Base-by-base conservation (phyloP, 2,329 filamentous ascomycete species). In the Zymoseptoria tritici region DNA sequence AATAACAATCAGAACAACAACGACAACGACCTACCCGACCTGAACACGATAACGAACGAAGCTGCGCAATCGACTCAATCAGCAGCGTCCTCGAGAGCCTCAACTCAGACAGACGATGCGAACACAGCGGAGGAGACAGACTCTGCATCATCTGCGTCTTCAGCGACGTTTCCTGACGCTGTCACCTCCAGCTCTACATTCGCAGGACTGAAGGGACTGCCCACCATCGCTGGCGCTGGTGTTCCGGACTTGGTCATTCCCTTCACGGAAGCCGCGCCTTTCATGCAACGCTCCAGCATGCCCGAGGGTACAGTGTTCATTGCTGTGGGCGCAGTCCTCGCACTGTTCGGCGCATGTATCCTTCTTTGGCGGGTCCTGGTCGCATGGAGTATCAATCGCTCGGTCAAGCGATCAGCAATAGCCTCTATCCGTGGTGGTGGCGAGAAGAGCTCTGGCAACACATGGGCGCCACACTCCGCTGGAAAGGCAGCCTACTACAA, bases 261-360 rank as follows among this genome's bases (percentile, higher is more conserved):
- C 7, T 89, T 91, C 24, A 96, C 90, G 2, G 81, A 83, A 49
- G 84, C 88, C 70, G 94, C 94, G 4, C 91, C 93, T 16, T 99
- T 90, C 73, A 96, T 97, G 90, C 87, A 92, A 71, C 86, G 87
- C 69, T 95, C 91, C 0, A 86, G 77, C 57, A 80, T 92, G 9
- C 94, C 94, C 2, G 89, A 97, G 70, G 94, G 94, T 57, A 97
- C 93, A 3, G 88, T 99, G 60, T 99, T 99, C 78, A 99, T 99
- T 69, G 88, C 86, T 21, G 94, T 97, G 1, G 94, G 94, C 52
- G 89, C 91, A 24, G 87, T 91, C 26, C 83, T 99, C 6, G 94
- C 90, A 16, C 87, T 91, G 65, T 84, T 97, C 64, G 90, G 86
- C 9, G 79, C 91, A 8, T 86, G 85, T n/a, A 84, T 97, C 52